These are phyloP conservation scores for Lithocarpus polystachyus DNA, from an alignment of 306 rosid species.

Conservation along the genomic window DNA sequence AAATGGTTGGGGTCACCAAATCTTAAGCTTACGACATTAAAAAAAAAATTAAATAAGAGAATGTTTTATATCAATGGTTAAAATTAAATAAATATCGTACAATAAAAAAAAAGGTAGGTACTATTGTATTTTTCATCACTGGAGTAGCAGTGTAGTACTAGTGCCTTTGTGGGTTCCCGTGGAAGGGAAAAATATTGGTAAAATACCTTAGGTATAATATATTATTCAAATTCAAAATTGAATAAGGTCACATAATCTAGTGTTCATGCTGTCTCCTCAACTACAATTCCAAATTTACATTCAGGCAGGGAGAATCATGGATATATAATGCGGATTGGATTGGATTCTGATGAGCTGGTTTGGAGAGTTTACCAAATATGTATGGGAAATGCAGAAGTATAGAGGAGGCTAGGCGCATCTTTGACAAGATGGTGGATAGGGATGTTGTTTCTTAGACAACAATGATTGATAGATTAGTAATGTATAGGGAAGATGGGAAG, in stretches of 20 bases:
- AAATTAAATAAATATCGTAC: too few relatives aligned
- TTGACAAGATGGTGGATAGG: constrained; percentile 40
- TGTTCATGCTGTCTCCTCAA: constrained; percentile 52
- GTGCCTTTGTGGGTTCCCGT: too few relatives aligned
- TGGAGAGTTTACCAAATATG: constrained; percentile 55
- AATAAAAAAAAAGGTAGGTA: too few relatives aligned
- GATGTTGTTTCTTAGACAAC: constrained; percentile 68
- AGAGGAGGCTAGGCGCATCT: constrained; percentile 46
- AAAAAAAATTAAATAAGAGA: too few relatives aligned
- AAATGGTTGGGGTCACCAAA: too few relatives aligned
- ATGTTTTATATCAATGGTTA: too few relatives aligned
- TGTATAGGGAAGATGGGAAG: constrained; percentile 51
- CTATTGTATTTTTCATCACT: too few relatives aligned
- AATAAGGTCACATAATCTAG: constrained; percentile 51
- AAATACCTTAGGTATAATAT: too few relatives aligned
- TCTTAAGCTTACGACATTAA: too few relatives aligned
- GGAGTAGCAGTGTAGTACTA: too few relatives aligned
- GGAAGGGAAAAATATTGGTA: too few relatives aligned
- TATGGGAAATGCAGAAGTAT: constrained; percentile 39
- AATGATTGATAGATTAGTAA: constrained; percentile 60
- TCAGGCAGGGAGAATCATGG: constrained; percentile 50
- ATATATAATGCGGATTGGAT: constrained; percentile 41
- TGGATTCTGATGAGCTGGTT: constrained; percentile 59
- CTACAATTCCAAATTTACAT: constrained; percentile 42
- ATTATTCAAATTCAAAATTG: constrained; percentile 24